Conservation (phyloP, 371 early-diverging fungal species). For the Apophysomyces ossiformis region DNA sequence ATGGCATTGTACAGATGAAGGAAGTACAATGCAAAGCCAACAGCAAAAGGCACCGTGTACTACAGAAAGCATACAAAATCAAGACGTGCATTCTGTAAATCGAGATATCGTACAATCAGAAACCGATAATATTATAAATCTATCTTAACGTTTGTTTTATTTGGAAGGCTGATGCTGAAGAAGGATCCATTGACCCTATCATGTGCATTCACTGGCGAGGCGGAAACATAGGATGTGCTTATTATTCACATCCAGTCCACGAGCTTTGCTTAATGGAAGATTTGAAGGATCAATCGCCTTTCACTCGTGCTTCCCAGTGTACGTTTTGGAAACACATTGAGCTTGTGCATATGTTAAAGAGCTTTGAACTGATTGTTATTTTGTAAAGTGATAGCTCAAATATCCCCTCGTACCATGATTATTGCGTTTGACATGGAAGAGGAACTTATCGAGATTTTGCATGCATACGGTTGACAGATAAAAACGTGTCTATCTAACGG, state of each 20-base stretch:
- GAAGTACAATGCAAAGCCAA: too few species aligned
- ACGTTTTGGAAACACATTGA: not conserved
- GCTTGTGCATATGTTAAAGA: not conserved
- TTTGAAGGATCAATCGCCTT: slow-evolving; percentile 40
- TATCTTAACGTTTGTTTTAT: not conserved
- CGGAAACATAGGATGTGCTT: slow-evolving; percentile 58
- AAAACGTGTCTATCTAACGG: too few species aligned
- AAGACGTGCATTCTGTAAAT: too few species aligned
- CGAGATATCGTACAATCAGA: too few species aligned
- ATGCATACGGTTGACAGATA: not conserved
- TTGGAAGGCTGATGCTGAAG: not conserved
- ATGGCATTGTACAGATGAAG: too few species aligned
- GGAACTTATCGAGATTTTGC: slow-evolving; percentile 12
- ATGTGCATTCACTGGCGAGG: slow-evolving; percentile 51
- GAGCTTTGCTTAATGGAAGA: slow-evolving; percentile 67
- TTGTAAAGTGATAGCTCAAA: slow-evolving; percentile 24
- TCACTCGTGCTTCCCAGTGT: slow-evolving; percentile 45
- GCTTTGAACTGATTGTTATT: not conserved
- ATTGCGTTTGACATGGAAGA: slow-evolving; percentile 41
- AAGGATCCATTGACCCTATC: slow-evolving; percentile 15
- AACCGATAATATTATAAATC: too few species aligned
- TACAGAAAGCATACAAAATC: too few species aligned
- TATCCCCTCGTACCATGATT: slow-evolving; percentile 39
- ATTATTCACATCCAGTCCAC: slow-evolving; percentile 39
- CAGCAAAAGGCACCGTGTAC: too few species aligned